phyloP scores from a whole-genome alignment of 163 green algal species.

The Botryococcus braunii region DNA sequence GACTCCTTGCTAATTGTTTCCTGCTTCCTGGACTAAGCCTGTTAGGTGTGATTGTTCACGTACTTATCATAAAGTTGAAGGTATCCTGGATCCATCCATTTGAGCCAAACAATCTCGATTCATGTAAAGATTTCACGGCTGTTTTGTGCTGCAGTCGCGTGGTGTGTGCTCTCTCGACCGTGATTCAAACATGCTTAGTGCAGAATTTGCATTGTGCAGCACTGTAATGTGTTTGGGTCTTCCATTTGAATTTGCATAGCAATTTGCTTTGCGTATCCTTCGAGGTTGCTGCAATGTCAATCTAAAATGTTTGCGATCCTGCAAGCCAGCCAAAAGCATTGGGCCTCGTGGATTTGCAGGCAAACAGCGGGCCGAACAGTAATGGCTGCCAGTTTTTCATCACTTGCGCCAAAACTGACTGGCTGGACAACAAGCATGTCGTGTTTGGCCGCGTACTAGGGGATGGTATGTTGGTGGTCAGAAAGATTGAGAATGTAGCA shows the following conservation, averaged over 20 bases:
- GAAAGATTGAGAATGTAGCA: conserved; percentile 92
- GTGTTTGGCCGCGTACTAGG: conserved; percentile 94
- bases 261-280: too few relatives aligned
- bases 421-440: conserved; percentile 91
- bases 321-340: not conserved
- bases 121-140: not conserved
- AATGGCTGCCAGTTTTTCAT: conserved; percentile 99
- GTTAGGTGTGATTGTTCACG: not conserved
- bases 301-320: not conserved
- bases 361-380: conserved; percentile 84
- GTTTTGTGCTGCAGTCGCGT: not conserved
- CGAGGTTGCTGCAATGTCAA: not conserved
- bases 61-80: not conserved
- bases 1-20: not conserved
- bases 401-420: conserved; percentile 74
- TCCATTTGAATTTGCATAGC: not conserved
- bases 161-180: not conserved
- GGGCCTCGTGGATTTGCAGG: conserved; percentile 29
- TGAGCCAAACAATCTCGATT: too few relatives aligned
- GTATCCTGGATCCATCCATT: not conserved
- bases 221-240: not conserved
- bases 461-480: conserved; percentile 81
- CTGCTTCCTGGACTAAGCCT: not conserved
- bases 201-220: not conserved
- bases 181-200: not conserved